These are phyloP conservation scores for Trypanosoma congolense DNA, from an alignment of 208 protist species.

Conservation along the genomic window DNA sequence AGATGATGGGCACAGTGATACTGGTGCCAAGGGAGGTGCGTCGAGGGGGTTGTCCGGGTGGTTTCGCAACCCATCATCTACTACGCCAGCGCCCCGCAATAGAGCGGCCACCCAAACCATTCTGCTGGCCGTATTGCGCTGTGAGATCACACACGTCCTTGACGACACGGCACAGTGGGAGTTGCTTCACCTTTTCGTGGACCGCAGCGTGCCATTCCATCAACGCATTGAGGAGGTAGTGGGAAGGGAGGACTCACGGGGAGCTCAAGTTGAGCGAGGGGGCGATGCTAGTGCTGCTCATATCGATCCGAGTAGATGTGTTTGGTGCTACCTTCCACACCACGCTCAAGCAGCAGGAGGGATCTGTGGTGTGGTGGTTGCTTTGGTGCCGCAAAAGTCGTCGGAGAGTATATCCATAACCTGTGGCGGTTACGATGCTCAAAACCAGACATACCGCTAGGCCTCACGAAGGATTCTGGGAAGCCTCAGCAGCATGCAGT, in stretches of 20 bases:
- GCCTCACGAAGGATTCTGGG: slow-evolving; percentile 5
- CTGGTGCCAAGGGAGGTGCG: not conserved
- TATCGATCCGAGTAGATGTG: slow-evolving; percentile 12
- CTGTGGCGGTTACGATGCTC: slow-evolving; percentile 19
- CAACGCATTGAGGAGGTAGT: not conserved
- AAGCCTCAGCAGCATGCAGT: not conserved
- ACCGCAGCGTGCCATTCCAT: slow-evolving; percentile 23
- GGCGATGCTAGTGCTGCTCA: not conserved
- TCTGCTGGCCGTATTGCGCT: slow-evolving; percentile 20
- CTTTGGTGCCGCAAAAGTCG: slow-evolving; percentile 16
- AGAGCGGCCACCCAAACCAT: slow-evolving; percentile 13
- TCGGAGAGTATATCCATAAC: slow-evolving; percentile 4
- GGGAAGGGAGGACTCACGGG: not conserved
- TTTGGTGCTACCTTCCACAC: slow-evolving; percentile 14
- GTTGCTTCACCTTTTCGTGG: slow-evolving; percentile 20
- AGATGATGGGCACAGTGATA: not conserved
- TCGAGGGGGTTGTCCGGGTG: too few relatives aligned
- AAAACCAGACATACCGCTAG: slow-evolving; percentile 12
- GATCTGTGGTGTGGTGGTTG: slow-evolving; percentile 14
- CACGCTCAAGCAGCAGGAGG: not conserved
- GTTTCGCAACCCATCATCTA: too few relatives aligned
- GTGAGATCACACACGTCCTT: not conserved
- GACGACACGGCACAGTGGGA: slow-evolving; percentile 10
- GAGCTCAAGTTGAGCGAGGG: not conserved
- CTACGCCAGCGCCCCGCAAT: too few relatives aligned